phyloP scores from a whole-genome alignment of 495 filamentous ascomycete genomes.

The Hyaloscypha finlandica region DNA sequence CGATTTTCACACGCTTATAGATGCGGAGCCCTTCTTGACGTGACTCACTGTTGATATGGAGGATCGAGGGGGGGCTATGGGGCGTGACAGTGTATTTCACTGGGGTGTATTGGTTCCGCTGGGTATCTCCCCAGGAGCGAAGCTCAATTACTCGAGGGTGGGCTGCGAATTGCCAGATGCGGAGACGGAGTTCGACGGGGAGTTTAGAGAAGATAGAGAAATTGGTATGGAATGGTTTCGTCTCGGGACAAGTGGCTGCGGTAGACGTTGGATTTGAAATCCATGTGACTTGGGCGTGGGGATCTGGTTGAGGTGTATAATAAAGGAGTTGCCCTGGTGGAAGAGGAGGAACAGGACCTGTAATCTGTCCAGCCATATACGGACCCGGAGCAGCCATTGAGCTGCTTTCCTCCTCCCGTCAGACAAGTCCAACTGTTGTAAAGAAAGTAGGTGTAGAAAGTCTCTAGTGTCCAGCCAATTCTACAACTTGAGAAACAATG shows the following conservation, averaged over 20 bases:
- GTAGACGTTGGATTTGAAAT: not conserved
- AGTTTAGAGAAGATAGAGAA: conserved; percentile 23
- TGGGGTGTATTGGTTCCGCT: conserved; percentile 6
- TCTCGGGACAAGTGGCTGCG: not conserved
- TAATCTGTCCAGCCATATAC: not conserved
- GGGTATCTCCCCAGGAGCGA: conserved; percentile 23
- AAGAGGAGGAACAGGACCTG: not conserved
- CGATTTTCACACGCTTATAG: conserved; percentile 22
- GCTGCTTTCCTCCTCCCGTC: not conserved
- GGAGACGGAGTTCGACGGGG: conserved; percentile 25
- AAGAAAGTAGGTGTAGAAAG: not conserved
- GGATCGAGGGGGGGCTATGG: conserved; percentile 15
- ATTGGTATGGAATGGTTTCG: not conserved
- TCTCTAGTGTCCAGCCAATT: too few relatives aligned
- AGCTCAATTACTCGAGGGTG: conserved; percentile 24
- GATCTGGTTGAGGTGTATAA: conserved; percentile 2
- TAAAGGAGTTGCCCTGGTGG: conserved; percentile 1
- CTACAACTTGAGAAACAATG: not conserved
- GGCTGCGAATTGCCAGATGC: conserved; percentile 26
- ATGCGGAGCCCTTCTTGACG: conserved; percentile 21
- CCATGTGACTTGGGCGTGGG: conserved; percentile 7
- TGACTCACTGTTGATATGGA: conserved; percentile 24
- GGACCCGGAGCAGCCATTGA: not conserved
- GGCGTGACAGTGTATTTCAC: conserved; percentile 18
- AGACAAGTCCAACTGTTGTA: not conserved